Base-by-base conservation (phyloP, 768 basidiomycete species). In the Suillus americanus region DNA sequence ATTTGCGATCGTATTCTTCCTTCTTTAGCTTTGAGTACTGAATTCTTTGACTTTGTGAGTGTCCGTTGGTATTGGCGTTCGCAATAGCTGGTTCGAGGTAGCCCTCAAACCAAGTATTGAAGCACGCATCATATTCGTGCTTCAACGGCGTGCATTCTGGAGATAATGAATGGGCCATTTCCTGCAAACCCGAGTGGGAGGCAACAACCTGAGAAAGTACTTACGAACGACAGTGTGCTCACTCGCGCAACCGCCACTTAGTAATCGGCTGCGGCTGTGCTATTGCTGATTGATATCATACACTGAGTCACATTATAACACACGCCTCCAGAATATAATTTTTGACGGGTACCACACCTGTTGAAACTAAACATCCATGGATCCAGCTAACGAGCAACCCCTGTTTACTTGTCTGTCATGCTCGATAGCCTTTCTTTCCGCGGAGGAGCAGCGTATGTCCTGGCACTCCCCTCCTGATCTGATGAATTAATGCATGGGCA, bases 61-160 rank as follows among this genome's bases (percentile, higher is more conserved):
- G 69, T 18, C 78, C 77, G 16, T 81, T 77, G 62, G 81, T 71
- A 38, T 78, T 74, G 56, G 73, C 65, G 20, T 72, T 71, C 33
- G 78, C 71, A 20, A 90, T 81, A 12, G 87, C 88, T 10, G 95
- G 95, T 72, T 95, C 91, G 28, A 98, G 87, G 75, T 98, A 99
- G 13, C 93, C 94, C 76, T 97, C 95, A 70, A 99, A 95, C 97
- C 96, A 98, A 9, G 91, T 86, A 71, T 97, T 97, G 80, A 99
- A 99, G 81, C 96, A 99, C 0, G 91, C 81, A 76, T 99, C 96
- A 74, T 97, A 99, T 62, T 86, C 79, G 61, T 87, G 86, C 76
- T 99, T 98, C 64, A 97, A 83, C 0, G 92, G 89, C 6, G 96
- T 97, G 78, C 97, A 99, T 80, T 88, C 85, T 10, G 86, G 79